phyloP scores from a whole-genome alignment of 2,329 filamentous ascomycete species.

The Pseudogymnoascus sp. region DNA sequence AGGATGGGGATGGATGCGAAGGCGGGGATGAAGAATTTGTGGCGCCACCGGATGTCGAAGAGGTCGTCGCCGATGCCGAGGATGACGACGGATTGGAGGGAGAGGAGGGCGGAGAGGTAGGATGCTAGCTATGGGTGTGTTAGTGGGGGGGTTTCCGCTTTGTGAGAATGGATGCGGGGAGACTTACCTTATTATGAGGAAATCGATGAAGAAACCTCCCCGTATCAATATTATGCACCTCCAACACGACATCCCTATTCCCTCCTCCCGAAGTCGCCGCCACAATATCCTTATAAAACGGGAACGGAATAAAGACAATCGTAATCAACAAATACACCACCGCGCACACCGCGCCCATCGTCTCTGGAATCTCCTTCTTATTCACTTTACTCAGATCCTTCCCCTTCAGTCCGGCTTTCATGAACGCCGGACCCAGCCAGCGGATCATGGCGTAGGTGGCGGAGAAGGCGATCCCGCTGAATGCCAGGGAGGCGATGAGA shows the following conservation, averaged over 20 bases:
- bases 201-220: conserved; percentile 86
- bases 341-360: conserved; percentile 90
- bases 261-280: conserved; percentile 89
- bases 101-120: conserved; percentile 88
- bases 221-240: conserved; percentile 42
- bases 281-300: conserved; percentile 97
- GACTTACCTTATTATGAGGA: conserved; percentile 77
- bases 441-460: conserved; percentile 78
- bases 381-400: conserved; percentile 76
- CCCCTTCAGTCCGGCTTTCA: conserved; percentile 81
- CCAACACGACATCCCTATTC: conserved; percentile 75
- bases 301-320: conserved; percentile 90
- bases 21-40: conserved; percentile 96
- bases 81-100: conserved; percentile 81
- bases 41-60: conserved; percentile 96
- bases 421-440: conserved; percentile 88
- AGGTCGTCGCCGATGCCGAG: conserved; percentile 92
- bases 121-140: conserved; percentile 63
- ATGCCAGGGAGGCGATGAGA: conserved; percentile 77
- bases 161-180: neutral
- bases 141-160: conserved; percentile 6
- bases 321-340: conserved; percentile 84
- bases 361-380: conserved; percentile 78
- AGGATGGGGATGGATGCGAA: conserved; percentile 89
- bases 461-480: conserved; percentile 77